Percentiles rank a stretch among this genome's conserved stretches.
phyloP scores from a whole-genome alignment of 306 rosid genomes.

The Trichosanthes cucumerina region DNA sequence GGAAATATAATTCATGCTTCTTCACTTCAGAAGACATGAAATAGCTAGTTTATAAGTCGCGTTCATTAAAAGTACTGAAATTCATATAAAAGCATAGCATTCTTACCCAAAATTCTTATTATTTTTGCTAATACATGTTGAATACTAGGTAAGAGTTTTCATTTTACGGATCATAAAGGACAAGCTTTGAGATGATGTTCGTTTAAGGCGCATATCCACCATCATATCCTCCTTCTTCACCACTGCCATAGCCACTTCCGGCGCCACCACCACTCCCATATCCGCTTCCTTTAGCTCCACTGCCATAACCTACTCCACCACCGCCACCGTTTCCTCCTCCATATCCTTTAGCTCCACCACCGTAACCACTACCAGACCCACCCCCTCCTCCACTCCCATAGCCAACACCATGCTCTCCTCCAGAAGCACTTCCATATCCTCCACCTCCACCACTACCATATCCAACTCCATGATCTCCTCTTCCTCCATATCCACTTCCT shows the following conservation, averaged over 20 bases:
- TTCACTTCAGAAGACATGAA: background rate
- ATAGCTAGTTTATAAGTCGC: too few species aligned
- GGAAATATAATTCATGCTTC: background rate
- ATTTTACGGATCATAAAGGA: background rate
- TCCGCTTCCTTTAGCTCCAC: slow-evolving; percentile 33
- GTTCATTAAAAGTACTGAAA: background rate
- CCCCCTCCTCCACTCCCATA: slow-evolving; percentile 14
- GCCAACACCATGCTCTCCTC: background rate
- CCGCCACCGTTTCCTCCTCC: background rate
- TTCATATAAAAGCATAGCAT: background rate
- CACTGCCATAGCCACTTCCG: slow-evolving; percentile 6
- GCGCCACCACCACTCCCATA: slow-evolving; percentile 20
- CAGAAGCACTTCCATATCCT: slow-evolving; percentile 18
- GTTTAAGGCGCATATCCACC: slow-evolving; percentile 10
- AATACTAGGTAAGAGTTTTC: background rate
- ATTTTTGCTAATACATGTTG: background rate
- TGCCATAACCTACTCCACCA: slow-evolving; percentile 16
- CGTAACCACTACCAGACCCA: slow-evolving; percentile 13
- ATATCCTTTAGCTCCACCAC: slow-evolving; percentile 6
- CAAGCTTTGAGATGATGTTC: background rate
- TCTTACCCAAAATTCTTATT: background rate
- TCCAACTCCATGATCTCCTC: slow-evolving; percentile 12
- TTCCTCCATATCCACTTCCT: slow-evolving; percentile 20
- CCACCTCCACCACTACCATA: slow-evolving; percentile 26
- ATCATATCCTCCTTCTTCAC: slow-evolving; percentile 20